Evolutionary conservation across 176 grass and related monocot species (phyloP).

Genomic region (Elaeis guineensis): DNA sequence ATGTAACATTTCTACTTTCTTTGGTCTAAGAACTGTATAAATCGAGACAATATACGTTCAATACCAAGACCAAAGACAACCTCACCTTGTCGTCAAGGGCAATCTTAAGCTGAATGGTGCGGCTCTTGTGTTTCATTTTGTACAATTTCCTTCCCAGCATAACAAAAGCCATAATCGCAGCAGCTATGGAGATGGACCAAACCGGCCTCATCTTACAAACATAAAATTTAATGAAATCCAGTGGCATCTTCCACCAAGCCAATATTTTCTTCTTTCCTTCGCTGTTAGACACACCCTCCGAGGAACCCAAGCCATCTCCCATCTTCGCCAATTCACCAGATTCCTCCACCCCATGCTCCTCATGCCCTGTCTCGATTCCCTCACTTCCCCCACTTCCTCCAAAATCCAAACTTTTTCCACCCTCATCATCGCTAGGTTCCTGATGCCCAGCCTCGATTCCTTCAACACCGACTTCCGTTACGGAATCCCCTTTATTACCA

Average conservation of each 20-base stretch:
- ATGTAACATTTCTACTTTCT: background rate
- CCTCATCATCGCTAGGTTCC: too few species aligned
- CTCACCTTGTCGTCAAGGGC: slow-evolving; percentile 54
- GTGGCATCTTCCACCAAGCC: slow-evolving; percentile 49
- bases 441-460: too few species aligned
- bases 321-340: too few species aligned
- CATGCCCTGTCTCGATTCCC: too few species aligned
- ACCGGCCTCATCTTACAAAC: slow-evolving; percentile 54
- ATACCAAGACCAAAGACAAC: background rate
- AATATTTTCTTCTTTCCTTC: slow-evolving; percentile 17
- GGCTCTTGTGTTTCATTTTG: slow-evolving; percentile 37
- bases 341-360: too few species aligned
- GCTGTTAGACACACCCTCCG: background rate
- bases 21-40: background rate
- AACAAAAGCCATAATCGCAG: slow-evolving; percentile 34
- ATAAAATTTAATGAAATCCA: slow-evolving; percentile 40
- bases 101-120: slow-evolving; percentile 37
- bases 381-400: too few species aligned
- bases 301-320: background rate
- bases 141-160: slow-evolving; percentile 56
- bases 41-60: background rate
- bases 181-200: slow-evolving; percentile 52
- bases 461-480: too few species aligned
- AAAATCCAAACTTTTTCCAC: too few species aligned
- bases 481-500: too few species aligned